phyloP scores from a whole-genome alignment of 495 filamentous ascomycete genomes.

The Penicillium manginii region DNA sequence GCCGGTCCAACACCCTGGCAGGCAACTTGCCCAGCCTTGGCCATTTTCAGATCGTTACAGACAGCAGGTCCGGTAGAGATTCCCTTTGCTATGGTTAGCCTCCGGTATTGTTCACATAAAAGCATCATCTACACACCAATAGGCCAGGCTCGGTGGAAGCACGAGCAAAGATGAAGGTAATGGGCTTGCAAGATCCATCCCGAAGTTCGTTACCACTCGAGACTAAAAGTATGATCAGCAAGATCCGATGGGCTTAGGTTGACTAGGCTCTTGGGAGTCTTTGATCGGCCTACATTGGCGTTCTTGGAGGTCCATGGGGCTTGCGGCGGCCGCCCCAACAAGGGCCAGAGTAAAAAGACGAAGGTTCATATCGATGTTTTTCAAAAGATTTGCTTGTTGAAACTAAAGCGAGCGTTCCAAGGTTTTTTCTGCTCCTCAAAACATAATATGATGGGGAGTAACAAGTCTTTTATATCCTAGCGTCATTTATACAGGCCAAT shows the following conservation, averaged over 20 bases:
- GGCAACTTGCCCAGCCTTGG: conserved; percentile 35
- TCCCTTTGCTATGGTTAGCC: conserved; percentile 27
- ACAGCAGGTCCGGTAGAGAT: conserved; percentile 44
- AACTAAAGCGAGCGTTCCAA: neutral
- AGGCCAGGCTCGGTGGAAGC: conserved; percentile 44
- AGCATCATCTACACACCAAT: conserved; percentile 13
- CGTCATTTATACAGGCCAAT: neutral
- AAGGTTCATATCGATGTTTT: conserved; percentile 8
- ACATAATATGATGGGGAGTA: neutral
- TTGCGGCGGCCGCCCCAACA: conserved; percentile 16
- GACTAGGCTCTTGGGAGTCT: neutral
- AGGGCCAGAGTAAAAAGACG: conserved; percentile 13
- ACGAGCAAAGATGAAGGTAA: conserved; percentile 58
- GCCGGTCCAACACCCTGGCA: conserved; percentile 42
- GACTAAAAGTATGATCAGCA: neutral
- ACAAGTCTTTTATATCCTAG: neutral
- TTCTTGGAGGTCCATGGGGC: conserved; percentile 17
- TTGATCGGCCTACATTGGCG: conserved; percentile 15
- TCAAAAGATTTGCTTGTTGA: neutral
- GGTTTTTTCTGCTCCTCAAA: neutral
- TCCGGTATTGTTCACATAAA: neutral
- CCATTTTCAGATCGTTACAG: conserved; percentile 36
- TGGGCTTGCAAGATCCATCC: conserved; percentile 45
- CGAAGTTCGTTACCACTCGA: conserved; percentile 46
- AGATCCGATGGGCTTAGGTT: neutral